Evolutionary conservation across 208 protist species (phyloP).

Genomic region (Leishmania major): DNA sequence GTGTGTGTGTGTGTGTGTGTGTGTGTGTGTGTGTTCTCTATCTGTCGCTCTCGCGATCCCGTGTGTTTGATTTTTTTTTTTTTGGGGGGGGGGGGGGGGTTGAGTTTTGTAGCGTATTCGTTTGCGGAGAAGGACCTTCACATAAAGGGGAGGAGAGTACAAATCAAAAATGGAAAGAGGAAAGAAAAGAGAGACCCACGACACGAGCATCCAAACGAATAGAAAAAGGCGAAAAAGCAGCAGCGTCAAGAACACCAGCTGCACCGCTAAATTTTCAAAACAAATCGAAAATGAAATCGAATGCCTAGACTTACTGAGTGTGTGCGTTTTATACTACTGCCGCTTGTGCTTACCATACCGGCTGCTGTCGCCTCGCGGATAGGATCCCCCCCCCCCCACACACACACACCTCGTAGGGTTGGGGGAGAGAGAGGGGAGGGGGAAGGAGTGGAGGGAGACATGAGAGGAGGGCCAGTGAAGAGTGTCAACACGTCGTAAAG

Average conservation of each 20-base stretch:
- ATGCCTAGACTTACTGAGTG: neutral
- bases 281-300: conserved; percentile 4
- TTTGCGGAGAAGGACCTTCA: neutral
- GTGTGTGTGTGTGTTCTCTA: neutral
- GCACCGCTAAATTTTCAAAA: neutral
- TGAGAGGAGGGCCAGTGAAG: neutral
- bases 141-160: neutral
- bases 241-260: neutral
- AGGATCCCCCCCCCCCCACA: neutral
- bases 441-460: neutral
- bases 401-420: too few species aligned
- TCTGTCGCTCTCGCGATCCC: too few species aligned
- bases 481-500: neutral
- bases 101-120: too few species aligned
- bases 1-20: too few species aligned
- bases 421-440: neutral
- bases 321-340: neutral
- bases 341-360: neutral
- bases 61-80: too few species aligned
- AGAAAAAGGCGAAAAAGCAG: neutral
- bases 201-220: neutral
- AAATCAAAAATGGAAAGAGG: neutral
- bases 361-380: neutral
- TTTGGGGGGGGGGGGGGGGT: too few species aligned
- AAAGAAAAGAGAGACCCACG: neutral